A percentile compares a stretch with the other conserved stretches of the same genome.
These are phyloP conservation scores for Lablab purpureus DNA, from an alignment of 306 rosid genomes.

Conservation along the genomic window DNA sequence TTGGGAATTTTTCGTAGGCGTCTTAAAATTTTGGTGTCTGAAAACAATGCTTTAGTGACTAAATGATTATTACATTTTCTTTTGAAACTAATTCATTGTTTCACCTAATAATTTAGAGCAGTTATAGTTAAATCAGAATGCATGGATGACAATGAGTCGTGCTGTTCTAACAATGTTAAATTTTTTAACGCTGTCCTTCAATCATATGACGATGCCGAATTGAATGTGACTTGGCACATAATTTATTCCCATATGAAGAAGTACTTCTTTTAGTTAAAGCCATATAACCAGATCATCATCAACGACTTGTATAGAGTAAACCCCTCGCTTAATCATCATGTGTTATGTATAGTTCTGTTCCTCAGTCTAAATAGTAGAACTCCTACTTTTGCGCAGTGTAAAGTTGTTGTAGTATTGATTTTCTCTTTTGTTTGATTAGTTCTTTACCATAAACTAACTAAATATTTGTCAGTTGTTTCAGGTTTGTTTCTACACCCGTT, in stretches of 20 bases:
- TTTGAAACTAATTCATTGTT: not conserved
- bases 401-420: not conserved
- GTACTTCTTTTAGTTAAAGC: not conserved
- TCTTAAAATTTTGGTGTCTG: not conserved
- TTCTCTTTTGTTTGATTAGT: not conserved
- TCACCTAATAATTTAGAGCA: not conserved
- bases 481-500: slow-evolving; percentile 4
- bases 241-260: not conserved
- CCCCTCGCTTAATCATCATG: not conserved
- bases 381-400: not conserved
- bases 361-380: not conserved
- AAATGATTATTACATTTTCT: not conserved
- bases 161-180: no score
- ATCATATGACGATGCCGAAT: no score
- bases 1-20: not conserved
- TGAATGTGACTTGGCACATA: no score
- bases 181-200: no score
- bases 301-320: not conserved
- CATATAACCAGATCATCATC: not conserved
- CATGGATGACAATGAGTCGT: not conserved
- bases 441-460: not conserved
- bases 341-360: not conserved
- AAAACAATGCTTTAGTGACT: not conserved
- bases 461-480: not conserved
- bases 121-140: not conserved